Percentiles rank a stretch among this genome's conserved stretches.
Conservation (phyloP, 805 yeast genomes). For the Starmera quercuum region DNA sequence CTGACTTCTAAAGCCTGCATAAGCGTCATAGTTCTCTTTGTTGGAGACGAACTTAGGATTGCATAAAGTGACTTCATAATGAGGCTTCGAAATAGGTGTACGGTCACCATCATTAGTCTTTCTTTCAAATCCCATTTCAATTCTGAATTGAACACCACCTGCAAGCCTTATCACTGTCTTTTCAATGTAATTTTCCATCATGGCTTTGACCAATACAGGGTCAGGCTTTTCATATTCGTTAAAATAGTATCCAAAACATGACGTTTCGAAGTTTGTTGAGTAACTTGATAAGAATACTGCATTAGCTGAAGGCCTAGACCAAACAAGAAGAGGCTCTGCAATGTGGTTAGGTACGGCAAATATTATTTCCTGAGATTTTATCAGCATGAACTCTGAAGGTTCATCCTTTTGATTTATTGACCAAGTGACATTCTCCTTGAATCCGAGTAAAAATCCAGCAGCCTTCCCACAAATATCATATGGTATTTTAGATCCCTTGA, state of each 20-base stretch:
- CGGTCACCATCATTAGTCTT: slow-evolving; percentile 25
- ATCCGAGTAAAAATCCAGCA: slow-evolving; percentile 73
- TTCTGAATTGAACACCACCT: slow-evolving; percentile 52
- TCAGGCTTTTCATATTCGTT: slow-evolving; percentile 17
- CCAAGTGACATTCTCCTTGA: slow-evolving; percentile 55
- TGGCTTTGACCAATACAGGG: slow-evolving; percentile 10
- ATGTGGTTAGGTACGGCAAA: slow-evolving; percentile 76
- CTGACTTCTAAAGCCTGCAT: slow-evolving; percentile 70
- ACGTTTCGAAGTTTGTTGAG: slow-evolving; percentile 32
- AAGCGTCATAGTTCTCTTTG: slow-evolving; percentile 62
- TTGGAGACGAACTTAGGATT: slow-evolving; percentile 49
- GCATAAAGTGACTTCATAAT: slow-evolving; percentile 46
- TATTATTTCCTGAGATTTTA: slow-evolving; percentile 51
- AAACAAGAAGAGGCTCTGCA: slow-evolving; percentile 42
- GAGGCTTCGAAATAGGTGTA: slow-evolving; percentile 45
- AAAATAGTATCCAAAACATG: slow-evolving; percentile 42
- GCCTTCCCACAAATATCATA: slow-evolving; percentile 57
- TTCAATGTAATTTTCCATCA: slow-evolving; percentile 28
- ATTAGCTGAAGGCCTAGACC: slow-evolving; percentile 45
- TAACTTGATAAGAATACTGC: slow-evolving; percentile 40
- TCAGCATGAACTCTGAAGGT: slow-evolving; percentile 58
- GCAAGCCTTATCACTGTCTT: slow-evolving; percentile 49
- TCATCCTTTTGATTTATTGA: slow-evolving; percentile 59
- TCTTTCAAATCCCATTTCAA: slow-evolving; percentile 55
- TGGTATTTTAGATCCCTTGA: slow-evolving; percentile 77